These are phyloP conservation scores for Teratosphaeria epicoccoides DNA, from an alignment of 2,329 filamentous ascomycete genomes.

Conservation along the genomic window DNA sequence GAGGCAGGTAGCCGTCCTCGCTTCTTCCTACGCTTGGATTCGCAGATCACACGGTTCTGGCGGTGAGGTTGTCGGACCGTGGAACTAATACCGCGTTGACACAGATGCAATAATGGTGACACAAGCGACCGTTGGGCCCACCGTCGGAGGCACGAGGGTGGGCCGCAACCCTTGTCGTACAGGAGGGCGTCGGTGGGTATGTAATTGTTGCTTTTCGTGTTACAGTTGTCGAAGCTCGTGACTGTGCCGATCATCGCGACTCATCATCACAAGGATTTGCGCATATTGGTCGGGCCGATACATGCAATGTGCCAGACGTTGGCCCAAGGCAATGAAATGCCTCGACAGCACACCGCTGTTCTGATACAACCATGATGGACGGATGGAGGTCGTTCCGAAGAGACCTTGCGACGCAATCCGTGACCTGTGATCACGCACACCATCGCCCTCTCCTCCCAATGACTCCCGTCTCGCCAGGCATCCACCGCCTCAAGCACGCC, in stretches of 20 bases:
- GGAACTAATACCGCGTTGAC: background rate
- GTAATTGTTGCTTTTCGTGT: background rate
- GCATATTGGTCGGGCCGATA: background rate
- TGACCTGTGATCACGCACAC: background rate
- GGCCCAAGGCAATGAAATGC: background rate
- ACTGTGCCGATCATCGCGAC: background rate
- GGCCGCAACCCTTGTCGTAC: background rate
- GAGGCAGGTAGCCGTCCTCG: background rate
- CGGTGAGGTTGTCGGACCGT: background rate
- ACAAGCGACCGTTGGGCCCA: background rate
- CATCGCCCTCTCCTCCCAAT: slow-evolving; percentile 3
- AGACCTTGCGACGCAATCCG: background rate
- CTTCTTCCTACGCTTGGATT: background rate
- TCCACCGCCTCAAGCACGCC: slow-evolving; percentile 68
- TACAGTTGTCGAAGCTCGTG: background rate
- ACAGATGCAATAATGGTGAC: background rate
- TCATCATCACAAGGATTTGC: background rate
- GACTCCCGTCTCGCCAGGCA: slow-evolving; percentile 38
- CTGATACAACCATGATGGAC: background rate
- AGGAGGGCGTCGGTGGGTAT: background rate
- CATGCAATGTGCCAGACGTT: background rate
- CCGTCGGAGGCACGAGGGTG: background rate
- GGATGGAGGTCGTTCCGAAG: too few species aligned
- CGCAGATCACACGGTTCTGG: background rate
- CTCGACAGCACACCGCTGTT: background rate